phyloP scores from a whole-genome alignment of 345 rosid genomes.

The rapeseed (Brassica napus) region DNA sequence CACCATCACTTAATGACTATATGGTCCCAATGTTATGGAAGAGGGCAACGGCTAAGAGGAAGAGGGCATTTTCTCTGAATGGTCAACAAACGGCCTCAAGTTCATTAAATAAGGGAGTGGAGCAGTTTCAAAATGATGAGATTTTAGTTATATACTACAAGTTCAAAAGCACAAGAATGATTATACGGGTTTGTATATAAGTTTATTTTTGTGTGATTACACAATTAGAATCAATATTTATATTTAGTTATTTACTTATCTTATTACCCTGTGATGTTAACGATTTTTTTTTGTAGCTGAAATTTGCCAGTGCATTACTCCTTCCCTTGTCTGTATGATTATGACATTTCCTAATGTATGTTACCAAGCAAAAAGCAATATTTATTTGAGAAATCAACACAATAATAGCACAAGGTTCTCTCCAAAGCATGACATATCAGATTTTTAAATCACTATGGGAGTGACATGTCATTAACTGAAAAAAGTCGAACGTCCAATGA shows the following conservation, averaged over 20 bases:
- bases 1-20: neutral
- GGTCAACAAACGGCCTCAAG: neutral
- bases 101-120: neutral
- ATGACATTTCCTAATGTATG: neutral
- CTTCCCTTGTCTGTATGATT: neutral
- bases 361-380: conserved; percentile 20
- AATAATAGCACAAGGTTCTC: no score
- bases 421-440: no score
- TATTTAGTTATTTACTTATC: neutral
- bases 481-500: no score
- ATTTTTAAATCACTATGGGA: no score
- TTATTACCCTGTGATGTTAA: neutral
- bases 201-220: neutral
- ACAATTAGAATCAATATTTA: neutral
- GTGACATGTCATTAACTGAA: no score
- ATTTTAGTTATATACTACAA: no score
- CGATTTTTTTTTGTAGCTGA: neutral
- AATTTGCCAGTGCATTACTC: neutral
- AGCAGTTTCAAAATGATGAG: no score
- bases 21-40: neutral
- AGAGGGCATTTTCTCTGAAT: neutral
- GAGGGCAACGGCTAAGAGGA: neutral
- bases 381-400: neutral
- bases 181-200: neutral
- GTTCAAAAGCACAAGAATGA: no score